Conservation (phyloP, 2,329 filamentous ascomycete species). For the Colletotrichum tofieldiae region DNA sequence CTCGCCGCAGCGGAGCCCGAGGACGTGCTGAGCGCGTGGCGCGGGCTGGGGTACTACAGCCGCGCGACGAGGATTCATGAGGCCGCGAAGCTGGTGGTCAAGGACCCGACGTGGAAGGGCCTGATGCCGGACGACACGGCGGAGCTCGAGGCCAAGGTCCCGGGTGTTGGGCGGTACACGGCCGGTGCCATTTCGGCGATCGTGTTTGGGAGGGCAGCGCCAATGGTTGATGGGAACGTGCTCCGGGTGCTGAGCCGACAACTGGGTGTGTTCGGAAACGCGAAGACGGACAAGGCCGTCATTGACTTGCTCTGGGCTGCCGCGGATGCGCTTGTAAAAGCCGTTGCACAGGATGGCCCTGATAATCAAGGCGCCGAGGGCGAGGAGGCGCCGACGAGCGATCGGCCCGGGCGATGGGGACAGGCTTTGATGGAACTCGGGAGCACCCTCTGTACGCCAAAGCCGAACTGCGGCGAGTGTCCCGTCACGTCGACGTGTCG, state of each 20-base stretch:
- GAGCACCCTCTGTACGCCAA: conserved; percentile 73
- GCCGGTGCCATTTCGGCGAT: conserved; percentile 75
- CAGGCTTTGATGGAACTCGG: conserved; percentile 78
- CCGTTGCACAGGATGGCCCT: conserved; percentile 60
- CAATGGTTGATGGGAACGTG: conserved; percentile 78
- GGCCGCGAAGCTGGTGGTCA: conserved; percentile 67
- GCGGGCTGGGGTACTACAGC: conserved; percentile 76
- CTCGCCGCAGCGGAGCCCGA: conserved; percentile 68
- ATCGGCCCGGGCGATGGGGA: conserved; percentile 73
- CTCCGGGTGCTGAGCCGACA: conserved; percentile 73
- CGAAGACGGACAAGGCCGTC: conserved; percentile 68
- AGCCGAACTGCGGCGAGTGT: conserved; percentile 69
- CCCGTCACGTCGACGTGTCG: conserved; percentile 68
- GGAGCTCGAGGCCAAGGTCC: conserved; percentile 66
- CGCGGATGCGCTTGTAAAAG: conserved; percentile 69
- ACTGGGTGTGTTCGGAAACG: conserved; percentile 70
- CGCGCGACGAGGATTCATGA: conserved; percentile 74
- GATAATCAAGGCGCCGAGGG: conserved; percentile 42
- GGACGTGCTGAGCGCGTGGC: conserved; percentile 73
- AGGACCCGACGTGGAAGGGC: conserved; percentile 59
- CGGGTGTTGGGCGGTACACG: conserved; percentile 75
- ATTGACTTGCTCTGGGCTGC: conserved; percentile 72
- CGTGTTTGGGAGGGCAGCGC: conserved; percentile 71
- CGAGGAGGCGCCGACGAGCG: conserved; percentile 55
- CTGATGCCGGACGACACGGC: conserved; percentile 64